phyloP scores from a whole-genome alignment of 106 monocot species.

The Dioscorea alata region DNA sequence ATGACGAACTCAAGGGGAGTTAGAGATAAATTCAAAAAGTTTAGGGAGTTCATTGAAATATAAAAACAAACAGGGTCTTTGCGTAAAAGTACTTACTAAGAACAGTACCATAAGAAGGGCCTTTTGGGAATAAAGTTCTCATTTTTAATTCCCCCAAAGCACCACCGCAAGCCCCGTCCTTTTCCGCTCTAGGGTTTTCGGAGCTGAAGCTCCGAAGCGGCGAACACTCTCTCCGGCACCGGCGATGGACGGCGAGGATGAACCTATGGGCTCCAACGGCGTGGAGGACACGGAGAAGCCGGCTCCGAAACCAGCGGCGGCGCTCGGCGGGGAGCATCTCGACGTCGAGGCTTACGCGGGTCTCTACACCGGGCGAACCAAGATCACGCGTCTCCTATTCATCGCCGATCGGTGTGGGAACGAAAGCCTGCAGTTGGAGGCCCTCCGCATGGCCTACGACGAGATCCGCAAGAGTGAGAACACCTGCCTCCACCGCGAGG shows the following conservation, averaged over 20 bases:
- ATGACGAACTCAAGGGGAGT: no score
- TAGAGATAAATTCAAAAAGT: no score
- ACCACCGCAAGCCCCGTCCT: neutral
- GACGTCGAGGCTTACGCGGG: slow-evolving; percentile 90
- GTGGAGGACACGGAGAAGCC: slow-evolving; percentile 8
- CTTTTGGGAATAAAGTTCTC: no score
- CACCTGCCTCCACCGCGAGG: slow-evolving; percentile 56
- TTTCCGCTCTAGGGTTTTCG: neutral
- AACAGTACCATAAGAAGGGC: no score
- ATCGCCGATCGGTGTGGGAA: slow-evolving; percentile 78
- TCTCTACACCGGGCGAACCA: slow-evolving; percentile 76
- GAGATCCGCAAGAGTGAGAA: slow-evolving; percentile 92
- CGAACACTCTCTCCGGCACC: neutral
- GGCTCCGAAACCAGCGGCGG: slow-evolving; percentile 7
- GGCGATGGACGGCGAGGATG: slow-evolving; percentile 65
- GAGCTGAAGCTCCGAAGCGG: neutral
- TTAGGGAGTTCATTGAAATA: no score
- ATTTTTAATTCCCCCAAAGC: no score
- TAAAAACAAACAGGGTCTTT: no score
- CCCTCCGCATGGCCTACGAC: slow-evolving; percentile 87
- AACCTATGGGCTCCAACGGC: slow-evolving; percentile 39
- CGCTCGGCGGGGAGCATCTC: slow-evolving; percentile 69
- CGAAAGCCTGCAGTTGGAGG: slow-evolving; percentile 64
- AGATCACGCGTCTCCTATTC: slow-evolving; percentile 64
- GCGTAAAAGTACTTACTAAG: no score